These are phyloP conservation scores for Herpetomonas tarakana DNA, from an alignment of 208 protist species.

Conservation along the genomic window DNA sequence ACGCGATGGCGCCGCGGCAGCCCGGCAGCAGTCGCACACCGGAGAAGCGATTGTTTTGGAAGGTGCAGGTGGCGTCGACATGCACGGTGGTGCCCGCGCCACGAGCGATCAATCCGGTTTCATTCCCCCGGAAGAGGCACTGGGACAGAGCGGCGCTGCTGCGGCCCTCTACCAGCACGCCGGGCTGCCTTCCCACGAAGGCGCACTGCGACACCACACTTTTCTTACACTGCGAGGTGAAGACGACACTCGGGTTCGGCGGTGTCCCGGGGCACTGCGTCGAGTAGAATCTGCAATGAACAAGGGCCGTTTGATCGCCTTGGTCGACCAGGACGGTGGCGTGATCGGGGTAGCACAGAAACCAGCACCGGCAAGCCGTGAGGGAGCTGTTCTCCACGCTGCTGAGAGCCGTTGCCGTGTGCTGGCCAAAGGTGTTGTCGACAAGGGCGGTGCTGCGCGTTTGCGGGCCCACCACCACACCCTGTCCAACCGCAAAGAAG, in stretches of 20 bases:
- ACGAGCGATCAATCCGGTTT: not conserved
- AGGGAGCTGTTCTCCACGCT: not conserved
- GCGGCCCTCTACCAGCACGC: not conserved
- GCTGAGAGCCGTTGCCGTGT: constrained; percentile 6
- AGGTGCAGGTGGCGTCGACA: not conserved
- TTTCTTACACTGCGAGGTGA: not conserved
- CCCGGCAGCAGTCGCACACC: not conserved
- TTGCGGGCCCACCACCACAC: not conserved
- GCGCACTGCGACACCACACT: not conserved
- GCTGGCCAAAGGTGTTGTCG: constrained; percentile 12
- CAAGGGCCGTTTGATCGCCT: not conserved
- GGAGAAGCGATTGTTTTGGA: constrained; percentile 4
- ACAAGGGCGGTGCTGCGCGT: not conserved
- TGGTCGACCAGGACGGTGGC: constrained; percentile 1
- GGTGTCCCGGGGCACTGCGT: not conserved
- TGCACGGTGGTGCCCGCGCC: not conserved
- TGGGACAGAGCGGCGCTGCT: not conserved
- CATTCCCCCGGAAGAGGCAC: not conserved
- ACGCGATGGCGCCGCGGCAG: not conserved
- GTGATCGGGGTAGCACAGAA: constrained; percentile 14
- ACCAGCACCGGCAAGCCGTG: constrained; percentile 1
- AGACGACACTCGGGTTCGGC: not conserved
- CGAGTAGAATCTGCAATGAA: constrained; percentile 3
- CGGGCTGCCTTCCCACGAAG: not conserved
- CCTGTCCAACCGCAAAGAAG: constrained; percentile 23